phyloP scores from a whole-genome alignment of 352 stramenopile genomes.

The Globisporangium sylvaticum region DNA sequence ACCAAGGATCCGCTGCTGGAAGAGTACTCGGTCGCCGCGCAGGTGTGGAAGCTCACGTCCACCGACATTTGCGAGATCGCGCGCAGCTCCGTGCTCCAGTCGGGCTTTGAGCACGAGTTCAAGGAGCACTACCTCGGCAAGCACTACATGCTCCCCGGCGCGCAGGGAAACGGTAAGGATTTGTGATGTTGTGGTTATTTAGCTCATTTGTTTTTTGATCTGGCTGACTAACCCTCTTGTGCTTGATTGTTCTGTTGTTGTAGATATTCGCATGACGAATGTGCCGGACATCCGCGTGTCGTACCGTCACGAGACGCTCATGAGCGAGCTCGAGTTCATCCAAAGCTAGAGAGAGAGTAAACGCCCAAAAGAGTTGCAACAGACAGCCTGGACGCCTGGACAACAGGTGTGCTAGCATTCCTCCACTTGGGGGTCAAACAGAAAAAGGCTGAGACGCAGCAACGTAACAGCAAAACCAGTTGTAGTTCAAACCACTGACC shows the following conservation, averaged over 20 bases:
- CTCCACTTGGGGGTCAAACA: neutral
- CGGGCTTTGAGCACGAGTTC: slow-evolving; percentile 96
- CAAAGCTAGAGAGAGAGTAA: slow-evolving; percentile 33
- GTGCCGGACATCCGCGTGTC: slow-evolving; percentile 91
- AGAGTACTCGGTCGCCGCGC: slow-evolving; percentile 91
- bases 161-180: slow-evolving; percentile 70
- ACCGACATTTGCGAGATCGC: slow-evolving; percentile 99
- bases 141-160: slow-evolving; percentile 80
- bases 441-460: neutral
- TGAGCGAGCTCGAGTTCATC: slow-evolving; percentile 69
- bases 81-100: slow-evolving; percentile 97
- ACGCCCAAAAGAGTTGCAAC: too few species aligned
- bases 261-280: slow-evolving; percentile 93
- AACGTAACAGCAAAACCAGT: neutral
- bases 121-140: slow-evolving; percentile 96
- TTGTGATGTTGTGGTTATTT: slow-evolving; percentile 7
- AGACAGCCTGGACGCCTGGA: too few species aligned
- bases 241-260: neutral
- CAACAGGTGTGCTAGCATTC: too few species aligned
- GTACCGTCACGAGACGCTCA: slow-evolving; percentile 86
- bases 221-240: neutral
- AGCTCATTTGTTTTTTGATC: slow-evolving; percentile 10
- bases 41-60: slow-evolving; percentile 94
- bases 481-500: neutral
- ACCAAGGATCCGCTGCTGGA: slow-evolving; percentile 98